phyloP scores from a whole-genome alignment of 768 basidiomycete genomes.

The Chalciporus sphaerocephalus region DNA sequence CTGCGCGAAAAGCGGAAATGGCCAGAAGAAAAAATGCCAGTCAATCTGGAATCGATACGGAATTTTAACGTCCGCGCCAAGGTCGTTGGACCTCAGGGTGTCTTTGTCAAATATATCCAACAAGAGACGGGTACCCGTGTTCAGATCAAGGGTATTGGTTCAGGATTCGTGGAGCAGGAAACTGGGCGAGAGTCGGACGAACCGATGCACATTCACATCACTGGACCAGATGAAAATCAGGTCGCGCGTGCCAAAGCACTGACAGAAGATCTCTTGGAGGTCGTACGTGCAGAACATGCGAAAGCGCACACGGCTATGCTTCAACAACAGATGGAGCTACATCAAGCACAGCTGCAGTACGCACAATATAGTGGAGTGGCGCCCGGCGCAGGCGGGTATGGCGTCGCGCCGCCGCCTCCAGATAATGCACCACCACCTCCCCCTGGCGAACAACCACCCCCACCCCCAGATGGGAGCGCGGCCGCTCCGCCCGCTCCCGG shows the following conservation, averaged over 20 bases:
- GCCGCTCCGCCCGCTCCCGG: constrained; percentile 44
- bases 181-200: constrained; percentile 85
- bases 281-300: constrained; percentile 83
- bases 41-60: constrained; percentile 83
- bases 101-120: constrained; percentile 98
- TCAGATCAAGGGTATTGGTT: constrained; percentile 93
- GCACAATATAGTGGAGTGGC: constrained; percentile 64
- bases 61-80: constrained; percentile 99
- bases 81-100: constrained; percentile 94
- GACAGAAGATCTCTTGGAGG: constrained; percentile 83
- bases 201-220: constrained; percentile 89
- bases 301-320: constrained; percentile 64
- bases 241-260: constrained; percentile 82
- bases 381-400: constrained; percentile 32
- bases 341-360: constrained; percentile 79
- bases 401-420: constrained; percentile 36
- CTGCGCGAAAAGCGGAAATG: constrained; percentile 84
- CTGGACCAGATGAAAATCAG: constrained; percentile 85
- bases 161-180: constrained; percentile 91
- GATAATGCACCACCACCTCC: constrained; percentile 41
- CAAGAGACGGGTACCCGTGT: constrained; percentile 93
- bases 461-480: constrained; percentile 43
- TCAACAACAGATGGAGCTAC: constrained; percentile 83
- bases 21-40: constrained; percentile 94
- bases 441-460: constrained; percentile 50